Base-by-base conservation (phyloP, 2,329 filamentous ascomycete species). In the Colletotrichum sp. region DNA sequence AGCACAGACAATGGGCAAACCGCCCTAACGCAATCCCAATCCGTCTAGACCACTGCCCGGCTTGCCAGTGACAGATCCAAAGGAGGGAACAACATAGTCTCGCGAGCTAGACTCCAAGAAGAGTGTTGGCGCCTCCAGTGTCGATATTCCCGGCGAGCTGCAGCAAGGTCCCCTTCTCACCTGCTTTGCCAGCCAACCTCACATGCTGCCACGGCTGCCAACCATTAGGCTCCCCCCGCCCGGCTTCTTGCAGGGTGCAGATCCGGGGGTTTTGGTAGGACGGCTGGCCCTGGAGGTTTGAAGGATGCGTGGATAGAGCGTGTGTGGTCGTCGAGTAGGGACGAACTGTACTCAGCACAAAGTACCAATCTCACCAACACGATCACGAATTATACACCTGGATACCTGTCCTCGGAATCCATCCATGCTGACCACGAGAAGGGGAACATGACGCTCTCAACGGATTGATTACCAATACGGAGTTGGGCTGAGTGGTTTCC, bases 191-290 rank as follows among this genome's bases (percentile, higher is more conserved):
- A 60, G 30, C 22, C 27, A 52, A 52, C 44, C 44, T 52, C 44
- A 52, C 44, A 52, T 52, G 44, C 44, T 52, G n/a, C 44, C 44
- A 52, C 44, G 44, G 44, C 44, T 59, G 55, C 55, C 55, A 59
- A 30, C 55, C 25, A 59, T 52, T 52, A 30, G 63, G 44, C 44
- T 34, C 64, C 34, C 44, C 48, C 70, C 61, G 52, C 72, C 73
- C 69, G 73, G 69, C 57, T 73, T 73, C 64, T 60, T 68, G 57
- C 73, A 73, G 68, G 70, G 63, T 34, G 73, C 70, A 75, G 70
- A 75, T 75, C 70, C 64, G 70, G 73, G 73, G 64, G 39, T 68
- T 39, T 64, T 73, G 64, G 70, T 73, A 59, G 57, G 70, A 25
- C 25, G 59, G 32, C 34, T 67, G 64, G 52, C 55, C 63, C 72